Percentiles rank a stretch among this genome's conserved stretches.
phyloP scores from a whole-genome alignment of 768 basidiomycete species.

The Boletus reticulatus region DNA sequence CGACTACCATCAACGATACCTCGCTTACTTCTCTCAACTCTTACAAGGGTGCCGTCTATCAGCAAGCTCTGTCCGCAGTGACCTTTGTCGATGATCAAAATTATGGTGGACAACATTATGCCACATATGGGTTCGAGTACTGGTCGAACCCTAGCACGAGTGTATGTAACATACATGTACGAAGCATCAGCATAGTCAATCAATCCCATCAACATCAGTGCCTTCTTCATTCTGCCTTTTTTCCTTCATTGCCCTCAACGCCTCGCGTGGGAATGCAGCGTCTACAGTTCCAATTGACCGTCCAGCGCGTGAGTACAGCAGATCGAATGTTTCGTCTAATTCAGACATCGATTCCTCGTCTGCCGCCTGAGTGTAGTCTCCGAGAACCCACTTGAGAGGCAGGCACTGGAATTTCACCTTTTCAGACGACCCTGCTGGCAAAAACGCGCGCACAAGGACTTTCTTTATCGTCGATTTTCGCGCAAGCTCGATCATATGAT shows the following conservation, averaged over 20 bases:
- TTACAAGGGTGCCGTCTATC: slow-evolving; percentile 69
- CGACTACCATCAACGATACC: slow-evolving; percentile 51
- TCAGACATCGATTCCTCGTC: slow-evolving; percentile 19
- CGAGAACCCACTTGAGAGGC: slow-evolving; percentile 19
- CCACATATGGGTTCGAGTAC: slow-evolving; percentile 75
- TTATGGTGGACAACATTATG: slow-evolving; percentile 56
- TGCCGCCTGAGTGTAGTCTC: not conserved
- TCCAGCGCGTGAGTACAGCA: slow-evolving; percentile 25
- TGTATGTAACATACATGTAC: no score
- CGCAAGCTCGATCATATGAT: slow-evolving; percentile 27
- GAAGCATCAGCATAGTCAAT: not conserved
- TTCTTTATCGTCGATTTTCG: slow-evolving; percentile 18
- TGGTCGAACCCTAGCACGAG: slow-evolving; percentile 74
- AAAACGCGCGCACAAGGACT: slow-evolving; percentile 28
- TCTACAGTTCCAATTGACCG: slow-evolving; percentile 20
- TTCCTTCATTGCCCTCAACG: slow-evolving; percentile 12
- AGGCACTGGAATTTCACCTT: slow-evolving; percentile 27
- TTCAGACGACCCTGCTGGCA: slow-evolving; percentile 22
- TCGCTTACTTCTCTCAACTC: slow-evolving; percentile 54
- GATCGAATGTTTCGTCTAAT: slow-evolving; percentile 21
- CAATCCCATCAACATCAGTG: not conserved
- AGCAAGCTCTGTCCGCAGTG: slow-evolving; percentile 74
- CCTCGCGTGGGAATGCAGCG: slow-evolving; percentile 20
- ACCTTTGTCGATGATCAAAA: slow-evolving; percentile 50
- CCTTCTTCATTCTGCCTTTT: slow-evolving; percentile 1